Percentiles rank a stretch among this genome's conserved stretches.
phyloP scores from a whole-genome alignment of 176 grass and related monocot genomes.

The Lolium rigidum region DNA sequence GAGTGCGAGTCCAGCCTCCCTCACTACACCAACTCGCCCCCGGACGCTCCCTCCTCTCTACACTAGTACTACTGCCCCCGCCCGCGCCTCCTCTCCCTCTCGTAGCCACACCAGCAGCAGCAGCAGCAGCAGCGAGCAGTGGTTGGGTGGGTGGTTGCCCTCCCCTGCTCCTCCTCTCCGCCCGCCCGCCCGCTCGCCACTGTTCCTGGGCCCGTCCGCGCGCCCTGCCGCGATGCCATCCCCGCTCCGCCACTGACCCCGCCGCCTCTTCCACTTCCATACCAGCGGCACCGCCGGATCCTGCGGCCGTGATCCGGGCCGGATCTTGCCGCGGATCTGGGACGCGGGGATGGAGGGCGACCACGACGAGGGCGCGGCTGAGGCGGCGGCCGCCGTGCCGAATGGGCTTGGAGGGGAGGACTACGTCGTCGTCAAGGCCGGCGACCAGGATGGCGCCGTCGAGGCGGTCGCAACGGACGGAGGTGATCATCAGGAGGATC shows the following conservation, averaged over 20 bases:
- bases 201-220: background rate
- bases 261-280: background rate
- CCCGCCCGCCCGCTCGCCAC: no score
- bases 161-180: background rate
- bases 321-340: conserved; percentile 35
- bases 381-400: background rate
- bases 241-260: conserved; percentile 23
- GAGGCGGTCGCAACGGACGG: background rate
- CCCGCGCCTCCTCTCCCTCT: background rate
- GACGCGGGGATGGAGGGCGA: conserved; percentile 37
- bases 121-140: conserved; percentile 19
- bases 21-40: conserved; percentile 28
- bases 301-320: conserved; percentile 17
- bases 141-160: conserved; percentile 36
- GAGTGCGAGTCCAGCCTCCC: background rate
- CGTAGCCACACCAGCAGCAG: background rate
- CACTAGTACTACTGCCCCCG: background rate
- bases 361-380: background rate
- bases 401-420: conserved; percentile 45
- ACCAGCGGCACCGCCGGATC: background rate
- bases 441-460: background rate
- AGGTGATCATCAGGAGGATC: conserved; percentile 27
- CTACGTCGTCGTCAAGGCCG: conserved; percentile 40
- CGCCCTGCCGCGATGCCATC: background rate
- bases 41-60: background rate